Percentiles rank a stretch among this genome's conserved stretches.
phyloP scores from a whole-genome alignment of 441 rosid species.

The Jatropha multifida region DNA sequence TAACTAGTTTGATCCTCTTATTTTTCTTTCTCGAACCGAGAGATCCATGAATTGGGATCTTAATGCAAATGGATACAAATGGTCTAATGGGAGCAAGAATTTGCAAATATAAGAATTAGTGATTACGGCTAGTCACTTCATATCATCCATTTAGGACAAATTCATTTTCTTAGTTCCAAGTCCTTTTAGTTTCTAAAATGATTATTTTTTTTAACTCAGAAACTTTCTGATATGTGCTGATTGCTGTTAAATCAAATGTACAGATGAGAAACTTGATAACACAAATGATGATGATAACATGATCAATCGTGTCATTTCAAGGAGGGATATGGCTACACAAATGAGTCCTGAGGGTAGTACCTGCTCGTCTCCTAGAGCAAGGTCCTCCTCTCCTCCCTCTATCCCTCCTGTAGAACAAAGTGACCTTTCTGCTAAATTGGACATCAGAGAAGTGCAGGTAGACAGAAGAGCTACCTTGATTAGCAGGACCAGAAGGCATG shows the following conservation, averaged over 20 bases:
- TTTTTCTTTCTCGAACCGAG: no score
- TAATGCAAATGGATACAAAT: no score
- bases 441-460: slow-evolving; percentile 75
- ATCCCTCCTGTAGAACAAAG: slow-evolving; percentile 31
- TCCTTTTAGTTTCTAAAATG: neutral
- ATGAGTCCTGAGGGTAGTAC: slow-evolving; percentile 66
- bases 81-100: no score
- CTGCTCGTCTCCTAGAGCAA: slow-evolving; percentile 39
- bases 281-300: slow-evolving; percentile 35
- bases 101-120: neutral
- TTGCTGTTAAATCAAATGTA: slow-evolving; percentile 15
- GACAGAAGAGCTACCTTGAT: slow-evolving; percentile 60
- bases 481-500: slow-evolving; percentile 53
- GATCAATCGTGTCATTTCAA: slow-evolving; percentile 47
- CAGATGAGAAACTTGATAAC: slow-evolving; percentile 60
- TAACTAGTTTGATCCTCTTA: no score
- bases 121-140: neutral
- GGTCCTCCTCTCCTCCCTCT: slow-evolving; percentile 46
- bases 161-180: neutral
- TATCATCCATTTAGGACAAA: neutral
- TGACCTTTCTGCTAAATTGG: slow-evolving; percentile 44
- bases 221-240: neutral
- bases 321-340: slow-evolving; percentile 91
- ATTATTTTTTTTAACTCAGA: neutral
- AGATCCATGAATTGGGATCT: no score